Conservation (phyloP, 73 alveolate species). For the Halteria grandinella region DNA sequence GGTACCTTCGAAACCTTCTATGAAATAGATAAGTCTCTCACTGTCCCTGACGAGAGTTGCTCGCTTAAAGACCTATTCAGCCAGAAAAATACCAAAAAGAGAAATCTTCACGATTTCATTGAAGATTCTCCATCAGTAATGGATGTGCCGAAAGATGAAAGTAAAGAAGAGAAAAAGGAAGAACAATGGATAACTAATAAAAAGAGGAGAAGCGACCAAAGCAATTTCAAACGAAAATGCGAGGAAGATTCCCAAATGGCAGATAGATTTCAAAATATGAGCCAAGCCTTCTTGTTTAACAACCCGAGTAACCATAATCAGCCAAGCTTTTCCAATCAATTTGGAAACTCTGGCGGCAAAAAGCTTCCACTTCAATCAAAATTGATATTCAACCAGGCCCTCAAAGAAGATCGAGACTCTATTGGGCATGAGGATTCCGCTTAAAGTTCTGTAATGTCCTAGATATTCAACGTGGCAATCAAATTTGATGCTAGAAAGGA, state of each 20-base stretch:
- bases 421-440: background rate
- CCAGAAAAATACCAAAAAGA: constrained; percentile 18
- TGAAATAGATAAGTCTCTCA: background rate
- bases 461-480: constrained; percentile 5
- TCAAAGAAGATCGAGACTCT: background rate
- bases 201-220: no score
- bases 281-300: constrained; percentile 15
- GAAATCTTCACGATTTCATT: no score
- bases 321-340: no score
- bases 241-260: constrained; percentile 13
- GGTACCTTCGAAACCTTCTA: constrained; percentile 23
- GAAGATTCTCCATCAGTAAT: no score
- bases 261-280: constrained; percentile 1
- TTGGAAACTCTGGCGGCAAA: background rate
- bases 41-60: constrained; percentile 14
- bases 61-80: constrained; percentile 30
- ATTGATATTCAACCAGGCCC: constrained; percentile 5
- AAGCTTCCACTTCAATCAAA: background rate
- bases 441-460: constrained; percentile 10
- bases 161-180: background rate
- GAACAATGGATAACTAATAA: constrained; percentile 38
- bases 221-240: background rate
- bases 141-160: no score
- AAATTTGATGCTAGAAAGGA: constrained; percentile 26
- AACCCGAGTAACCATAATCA: background rate